Evolutionary conservation across 768 basidiomycete species (phyloP).

Genomic region (Suillus variegatus): DNA sequence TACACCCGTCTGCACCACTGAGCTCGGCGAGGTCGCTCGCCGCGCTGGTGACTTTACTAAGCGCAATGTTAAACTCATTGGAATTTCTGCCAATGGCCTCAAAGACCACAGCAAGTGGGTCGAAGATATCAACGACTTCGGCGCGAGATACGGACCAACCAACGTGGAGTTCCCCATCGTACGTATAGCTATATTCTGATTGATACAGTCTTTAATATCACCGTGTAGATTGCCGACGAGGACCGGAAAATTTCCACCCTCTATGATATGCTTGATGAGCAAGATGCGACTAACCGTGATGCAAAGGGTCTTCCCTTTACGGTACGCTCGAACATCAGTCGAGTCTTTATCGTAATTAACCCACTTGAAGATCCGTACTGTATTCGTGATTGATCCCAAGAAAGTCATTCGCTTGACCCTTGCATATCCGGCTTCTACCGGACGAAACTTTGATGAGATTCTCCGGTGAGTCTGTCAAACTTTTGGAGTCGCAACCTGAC

Average conservation of each 20-base stretch:
- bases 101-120: slow-evolving; percentile 88
- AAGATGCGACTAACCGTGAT: slow-evolving; percentile 89
- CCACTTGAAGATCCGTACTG: slow-evolving; percentile 78
- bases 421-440: slow-evolving; percentile 94
- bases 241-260: slow-evolving; percentile 82
- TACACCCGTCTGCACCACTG: slow-evolving; percentile 95
- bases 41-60: slow-evolving; percentile 81
- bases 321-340: slow-evolving; percentile 35
- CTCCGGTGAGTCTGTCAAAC: slow-evolving; percentile 41
- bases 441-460: slow-evolving; percentile 86
- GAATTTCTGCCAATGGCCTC: slow-evolving; percentile 89
- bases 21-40: slow-evolving; percentile 94
- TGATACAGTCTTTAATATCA: background rate
- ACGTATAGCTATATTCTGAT: slow-evolving; percentile 26
- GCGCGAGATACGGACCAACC: slow-evolving; percentile 69
- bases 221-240: slow-evolving; percentile 81
- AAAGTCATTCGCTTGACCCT: slow-evolving; percentile 90
- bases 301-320: slow-evolving; percentile 93
- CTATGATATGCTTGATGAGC: slow-evolving; percentile 96
- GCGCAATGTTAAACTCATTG: slow-evolving; percentile 91
- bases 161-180: slow-evolving; percentile 92
- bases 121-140: slow-evolving; percentile 80
- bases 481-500: slow-evolving; percentile 5
- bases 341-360: background rate
- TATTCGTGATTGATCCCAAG: slow-evolving; percentile 97